Conservation (phyloP, 2,329 filamentous ascomycete genomes). For the Xylaria sp. region DNA sequence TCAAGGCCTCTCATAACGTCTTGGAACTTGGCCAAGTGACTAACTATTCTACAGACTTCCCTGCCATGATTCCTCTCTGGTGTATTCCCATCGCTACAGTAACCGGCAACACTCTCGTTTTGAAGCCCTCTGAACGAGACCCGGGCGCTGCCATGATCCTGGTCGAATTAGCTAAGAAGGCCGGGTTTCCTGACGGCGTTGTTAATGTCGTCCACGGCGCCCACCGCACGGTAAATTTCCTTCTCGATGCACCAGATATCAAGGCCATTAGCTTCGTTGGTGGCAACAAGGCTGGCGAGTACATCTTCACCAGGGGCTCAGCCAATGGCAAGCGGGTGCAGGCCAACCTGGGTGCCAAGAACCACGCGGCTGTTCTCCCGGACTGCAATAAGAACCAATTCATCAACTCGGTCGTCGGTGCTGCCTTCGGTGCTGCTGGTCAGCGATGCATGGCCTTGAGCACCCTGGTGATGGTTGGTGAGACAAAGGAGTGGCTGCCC, state of each 20-base stretch:
- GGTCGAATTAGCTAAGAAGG: slow-evolving; percentile 81
- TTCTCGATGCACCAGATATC: slow-evolving; percentile 85
- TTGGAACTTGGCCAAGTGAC: background rate
- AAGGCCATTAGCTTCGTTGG: slow-evolving; percentile 90
- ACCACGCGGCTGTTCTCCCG: slow-evolving; percentile 84
- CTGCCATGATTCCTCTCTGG: slow-evolving; percentile 94
- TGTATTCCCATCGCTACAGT: slow-evolving; percentile 86
- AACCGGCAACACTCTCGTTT: slow-evolving; percentile 83
- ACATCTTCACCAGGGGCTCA: slow-evolving; percentile 82
- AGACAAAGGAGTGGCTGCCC: slow-evolving; percentile 83
- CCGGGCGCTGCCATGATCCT: slow-evolving; percentile 88
- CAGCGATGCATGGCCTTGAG: slow-evolving; percentile 90
- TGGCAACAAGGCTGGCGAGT: slow-evolving; percentile 88
- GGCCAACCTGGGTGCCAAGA: slow-evolving; percentile 89
- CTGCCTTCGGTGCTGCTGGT: slow-evolving; percentile 85
- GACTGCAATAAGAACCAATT: slow-evolving; percentile 93
- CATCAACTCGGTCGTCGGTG: slow-evolving; percentile 83
- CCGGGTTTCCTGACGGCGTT: slow-evolving; percentile 83
- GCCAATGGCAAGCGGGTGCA: slow-evolving; percentile 90
- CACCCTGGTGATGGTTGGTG: slow-evolving; percentile 84
- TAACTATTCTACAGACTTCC: slow-evolving; percentile 73
- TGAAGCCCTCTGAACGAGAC: slow-evolving; percentile 89
- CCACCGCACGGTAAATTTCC: slow-evolving; percentile 84
- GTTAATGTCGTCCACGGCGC: slow-evolving; percentile 86
- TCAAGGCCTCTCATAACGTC: slow-evolving; percentile 8